Evolutionary conservation across 23 red algal species (phyloP), one percentile per base, ranked within the genome.

Genomic region (Gracilariopsis chorda): DNA sequence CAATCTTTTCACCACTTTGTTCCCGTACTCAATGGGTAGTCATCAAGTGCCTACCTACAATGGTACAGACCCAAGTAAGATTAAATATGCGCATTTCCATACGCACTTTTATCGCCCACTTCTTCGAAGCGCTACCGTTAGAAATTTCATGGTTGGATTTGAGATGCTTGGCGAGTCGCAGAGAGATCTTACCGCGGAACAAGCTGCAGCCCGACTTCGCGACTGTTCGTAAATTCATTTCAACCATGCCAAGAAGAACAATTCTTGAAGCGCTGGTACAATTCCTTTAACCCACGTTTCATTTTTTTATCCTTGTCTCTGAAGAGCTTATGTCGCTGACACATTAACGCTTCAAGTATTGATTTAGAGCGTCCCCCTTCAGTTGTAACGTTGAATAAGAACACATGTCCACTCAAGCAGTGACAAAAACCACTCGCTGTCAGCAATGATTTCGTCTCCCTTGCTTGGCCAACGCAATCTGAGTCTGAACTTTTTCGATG

Each of bases 71-170:
- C 47, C 56, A 16, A 57, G 39, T 2, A 34, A 14, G 27, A 52
- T 90, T 62, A 51, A 51, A 17, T 81, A 79, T 57, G 59, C 75
- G 17, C 74, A 83, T 43, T 95, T 95, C 25, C 72, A 95, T 53
- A 95, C 92, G 86, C 81, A 88, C 58, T 95, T 95, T 65, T 95
- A 95, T 56, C 93, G 86, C 48, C 93, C 93, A 4, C 57, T 95
- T 60, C 58, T 95, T 34, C 86, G 93, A 23, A 79, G 65, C 8
- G 93, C 93, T 40, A 95, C 93, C 37, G 93, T 95, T 63, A 59
- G 88, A 49, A 95, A 95, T 65, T 95, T 95, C 48, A 95, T 95
- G 93, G 93, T 95, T 56, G 93, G 93, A 21, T 95, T 95, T 69
- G 93, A 95, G 44, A 69, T 95, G 93, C 88, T 95, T 32, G 87